Evolutionary conservation across 129 eudicot species (phyloP).

Genomic region (Flaveria linearis): DNA sequence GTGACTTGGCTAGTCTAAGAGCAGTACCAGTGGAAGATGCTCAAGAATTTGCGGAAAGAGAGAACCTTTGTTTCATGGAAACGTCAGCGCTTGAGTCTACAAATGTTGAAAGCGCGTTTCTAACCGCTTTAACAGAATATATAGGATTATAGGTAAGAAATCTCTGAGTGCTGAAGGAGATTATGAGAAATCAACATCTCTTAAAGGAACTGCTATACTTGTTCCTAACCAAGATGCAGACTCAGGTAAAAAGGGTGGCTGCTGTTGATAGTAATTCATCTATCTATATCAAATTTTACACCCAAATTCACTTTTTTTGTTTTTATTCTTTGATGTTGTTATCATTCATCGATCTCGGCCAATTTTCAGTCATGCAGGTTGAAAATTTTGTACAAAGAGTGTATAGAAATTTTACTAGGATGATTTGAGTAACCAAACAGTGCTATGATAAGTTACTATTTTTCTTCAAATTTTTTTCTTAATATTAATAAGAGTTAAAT

Average conservation of each 20-base stretch:
- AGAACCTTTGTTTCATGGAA: slow-evolving; percentile 18
- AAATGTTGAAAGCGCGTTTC: slow-evolving; percentile 16
- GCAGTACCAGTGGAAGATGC: slow-evolving; percentile 25
- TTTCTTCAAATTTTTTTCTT: neutral
- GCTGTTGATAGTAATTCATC: neutral
- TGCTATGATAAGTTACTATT: neutral
- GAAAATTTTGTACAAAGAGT: slow-evolving; percentile 27
- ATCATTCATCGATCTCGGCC: neutral
- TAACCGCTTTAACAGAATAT: slow-evolving; percentile 1
- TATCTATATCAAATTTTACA: neutral
- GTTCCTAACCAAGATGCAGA: slow-evolving; percentile 20
- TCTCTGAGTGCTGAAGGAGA: neutral
- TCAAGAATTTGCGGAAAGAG: slow-evolving; percentile 20
- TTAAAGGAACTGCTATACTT: slow-evolving; percentile 24
- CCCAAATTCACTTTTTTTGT: neutral
- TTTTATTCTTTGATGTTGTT: neutral
- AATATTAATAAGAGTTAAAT: neutral
- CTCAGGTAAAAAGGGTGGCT: slow-evolving; percentile 5
- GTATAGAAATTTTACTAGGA: slow-evolving; percentile 19
- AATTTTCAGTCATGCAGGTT: neutral
- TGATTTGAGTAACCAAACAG: slow-evolving; percentile 18
- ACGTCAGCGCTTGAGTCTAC: slow-evolving; percentile 17
- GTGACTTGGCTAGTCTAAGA: slow-evolving; percentile 16
- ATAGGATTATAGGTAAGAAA: slow-evolving; percentile 18
- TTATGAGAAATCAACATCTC: slow-evolving; percentile 14